Conservation (phyloP, 164 flowering plant species). For the Aristolochia contorta region DNA sequence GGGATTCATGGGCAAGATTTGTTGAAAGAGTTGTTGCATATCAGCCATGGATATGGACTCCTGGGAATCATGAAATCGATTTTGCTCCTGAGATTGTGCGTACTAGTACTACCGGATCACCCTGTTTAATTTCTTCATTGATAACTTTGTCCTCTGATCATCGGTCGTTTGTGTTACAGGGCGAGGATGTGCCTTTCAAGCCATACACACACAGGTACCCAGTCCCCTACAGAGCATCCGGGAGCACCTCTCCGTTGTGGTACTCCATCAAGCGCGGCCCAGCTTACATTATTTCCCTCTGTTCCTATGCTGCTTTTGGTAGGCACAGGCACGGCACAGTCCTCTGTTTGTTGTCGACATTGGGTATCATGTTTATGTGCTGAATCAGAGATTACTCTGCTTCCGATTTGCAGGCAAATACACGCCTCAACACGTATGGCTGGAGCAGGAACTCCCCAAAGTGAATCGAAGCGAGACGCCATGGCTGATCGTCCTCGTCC, state of each 20-base stretch:
- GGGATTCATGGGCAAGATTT: constrained; percentile 40
- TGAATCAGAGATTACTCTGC: too few species aligned
- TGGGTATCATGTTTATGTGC: too few species aligned
- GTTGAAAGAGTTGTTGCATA: constrained; percentile 30
- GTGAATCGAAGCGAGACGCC: constrained; percentile 37
- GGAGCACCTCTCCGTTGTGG: constrained; percentile 26
- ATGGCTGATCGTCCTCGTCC: constrained; percentile 40
- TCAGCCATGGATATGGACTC: constrained; percentile 45
- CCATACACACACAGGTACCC: constrained; percentile 23
- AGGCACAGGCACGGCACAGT: not conserved
- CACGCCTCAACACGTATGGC: constrained; percentile 38
- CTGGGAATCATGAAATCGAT: constrained; percentile 39
- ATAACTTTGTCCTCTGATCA: not conserved
- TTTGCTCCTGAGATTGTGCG: constrained; percentile 31
- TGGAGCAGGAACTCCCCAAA: constrained; percentile 26
- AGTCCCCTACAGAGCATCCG: constrained; percentile 20
- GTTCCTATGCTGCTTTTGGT: constrained; percentile 32
- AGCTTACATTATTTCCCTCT: constrained; percentile 29
- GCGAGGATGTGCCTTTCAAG: constrained; percentile 28
- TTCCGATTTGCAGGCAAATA: constrained; percentile 21
- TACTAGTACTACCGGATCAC: not conserved
- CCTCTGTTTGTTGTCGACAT: too few species aligned
- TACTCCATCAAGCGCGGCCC: constrained; percentile 33
- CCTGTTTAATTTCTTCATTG: not conserved
- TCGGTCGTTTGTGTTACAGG: constrained; percentile 11